A percentile compares a stretch with the other conserved stretches of the same genome.
Evolutionary conservation across 805 yeast species (phyloP).

Genomic region (Kluyveromyces lactis): DNA sequence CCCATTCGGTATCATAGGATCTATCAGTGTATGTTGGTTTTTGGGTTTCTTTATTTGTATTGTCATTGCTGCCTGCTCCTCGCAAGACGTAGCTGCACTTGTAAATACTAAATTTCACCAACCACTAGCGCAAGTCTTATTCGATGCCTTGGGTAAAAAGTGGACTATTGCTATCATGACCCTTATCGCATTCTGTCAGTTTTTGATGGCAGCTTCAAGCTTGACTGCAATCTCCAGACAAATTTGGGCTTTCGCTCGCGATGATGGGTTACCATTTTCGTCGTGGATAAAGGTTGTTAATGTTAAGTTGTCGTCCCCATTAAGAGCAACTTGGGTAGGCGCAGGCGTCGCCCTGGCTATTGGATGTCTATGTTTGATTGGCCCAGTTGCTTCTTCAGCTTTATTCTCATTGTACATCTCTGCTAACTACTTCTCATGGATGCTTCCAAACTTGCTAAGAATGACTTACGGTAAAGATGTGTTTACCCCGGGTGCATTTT

Average conservation of each 20-base stretch:
- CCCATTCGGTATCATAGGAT: constrained; percentile 56
- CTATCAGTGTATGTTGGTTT: constrained; percentile 46
- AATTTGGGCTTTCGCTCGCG: constrained; percentile 67
- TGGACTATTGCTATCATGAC: constrained; percentile 61
- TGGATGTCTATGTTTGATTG: constrained; percentile 32
- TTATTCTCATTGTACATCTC: constrained; percentile 32
- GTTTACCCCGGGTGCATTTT: constrained; percentile 55
- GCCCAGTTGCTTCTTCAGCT: constrained; percentile 34
- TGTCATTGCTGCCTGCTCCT: constrained; percentile 46
- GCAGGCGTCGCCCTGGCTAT: constrained; percentile 27
- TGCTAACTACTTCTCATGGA: constrained; percentile 33
- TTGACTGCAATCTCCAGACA: constrained; percentile 57
- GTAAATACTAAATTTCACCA: constrained; percentile 43
- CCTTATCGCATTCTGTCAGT: constrained; percentile 49
- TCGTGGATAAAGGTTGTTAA: constrained; percentile 46
- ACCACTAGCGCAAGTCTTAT: constrained; percentile 56
- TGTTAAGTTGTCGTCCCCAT: constrained; percentile 46
- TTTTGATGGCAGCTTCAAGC: constrained; percentile 55
- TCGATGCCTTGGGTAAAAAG: constrained; percentile 49
- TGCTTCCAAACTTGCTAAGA: constrained; percentile 26
- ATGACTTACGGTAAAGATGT: constrained; percentile 37
- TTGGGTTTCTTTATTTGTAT: constrained; percentile 49
- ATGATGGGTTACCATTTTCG: constrained; percentile 60
- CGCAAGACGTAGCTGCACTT: constrained; percentile 33
- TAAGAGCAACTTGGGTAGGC: constrained; percentile 45